Conservation (phyloP, 2,329 filamentous ascomycete genomes). For the Rhynchosporium graminicola region DNA sequence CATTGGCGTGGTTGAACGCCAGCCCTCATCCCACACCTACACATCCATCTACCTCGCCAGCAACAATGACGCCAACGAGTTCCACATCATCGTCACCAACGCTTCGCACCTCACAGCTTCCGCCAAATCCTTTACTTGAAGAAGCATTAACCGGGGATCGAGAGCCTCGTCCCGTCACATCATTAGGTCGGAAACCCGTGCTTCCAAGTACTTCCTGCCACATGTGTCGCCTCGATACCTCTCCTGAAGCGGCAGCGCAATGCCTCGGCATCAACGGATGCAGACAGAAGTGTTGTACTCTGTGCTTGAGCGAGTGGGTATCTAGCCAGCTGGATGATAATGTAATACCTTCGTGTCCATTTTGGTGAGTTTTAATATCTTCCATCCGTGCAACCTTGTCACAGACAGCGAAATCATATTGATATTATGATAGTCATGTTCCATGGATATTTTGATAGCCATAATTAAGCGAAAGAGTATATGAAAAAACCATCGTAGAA, state of each 20-base stretch:
- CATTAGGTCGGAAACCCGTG: neutral
- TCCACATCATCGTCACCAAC: neutral
- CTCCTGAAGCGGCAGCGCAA: neutral
- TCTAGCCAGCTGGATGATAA: neutral
- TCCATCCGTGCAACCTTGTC: too few species aligned
- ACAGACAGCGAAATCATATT: neutral
- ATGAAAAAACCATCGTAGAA: too few species aligned
- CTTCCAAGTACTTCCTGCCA: neutral
- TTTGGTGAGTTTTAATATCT: neutral
- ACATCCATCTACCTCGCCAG: too few species aligned
- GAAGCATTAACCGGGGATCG: neutral
- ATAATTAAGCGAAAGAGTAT: neutral
- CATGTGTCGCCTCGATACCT: neutral
- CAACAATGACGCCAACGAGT: too few species aligned
- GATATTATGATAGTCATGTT: neutral
- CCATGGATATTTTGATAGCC: slow-evolving; percentile 2
- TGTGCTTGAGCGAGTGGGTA: neutral
- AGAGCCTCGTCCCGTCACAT: neutral
- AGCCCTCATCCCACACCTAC: too few species aligned
- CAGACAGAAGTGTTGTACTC: neutral
- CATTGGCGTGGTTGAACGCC: too few species aligned
- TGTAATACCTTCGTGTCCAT: neutral
- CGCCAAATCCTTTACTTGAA: neutral
- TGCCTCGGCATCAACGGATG: neutral
- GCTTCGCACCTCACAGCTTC: neutral